These are phyloP conservation scores for Mycena latifolia DNA, from an alignment of 768 basidiomycete genomes.

Conservation along the genomic window DNA sequence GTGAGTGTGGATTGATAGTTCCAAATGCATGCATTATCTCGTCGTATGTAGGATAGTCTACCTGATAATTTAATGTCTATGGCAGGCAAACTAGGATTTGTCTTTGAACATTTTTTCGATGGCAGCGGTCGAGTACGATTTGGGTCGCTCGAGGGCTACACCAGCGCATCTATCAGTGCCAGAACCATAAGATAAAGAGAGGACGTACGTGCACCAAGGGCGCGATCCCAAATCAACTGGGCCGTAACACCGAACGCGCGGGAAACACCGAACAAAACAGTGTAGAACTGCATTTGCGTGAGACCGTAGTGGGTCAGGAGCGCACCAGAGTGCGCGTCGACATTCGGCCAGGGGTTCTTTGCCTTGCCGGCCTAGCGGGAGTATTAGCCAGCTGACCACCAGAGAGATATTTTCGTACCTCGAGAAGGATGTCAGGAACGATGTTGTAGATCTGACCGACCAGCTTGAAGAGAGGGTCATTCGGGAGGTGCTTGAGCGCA, in stretches of 20 bases:
- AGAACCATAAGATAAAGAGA: neutral
- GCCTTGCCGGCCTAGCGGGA: constrained; percentile 82
- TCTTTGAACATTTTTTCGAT: constrained; percentile 84
- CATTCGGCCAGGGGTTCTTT: constrained; percentile 97
- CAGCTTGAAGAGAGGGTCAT: constrained; percentile 94
- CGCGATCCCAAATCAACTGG: constrained; percentile 94
- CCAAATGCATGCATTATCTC: constrained; percentile 26
- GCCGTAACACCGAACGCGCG: constrained; percentile 92
- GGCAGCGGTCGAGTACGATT: constrained; percentile 87
- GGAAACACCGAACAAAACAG: constrained; percentile 97
- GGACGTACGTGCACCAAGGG: constrained; percentile 87
- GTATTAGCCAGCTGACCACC: neutral
- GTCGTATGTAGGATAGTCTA: constrained; percentile 26
- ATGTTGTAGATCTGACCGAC: constrained; percentile 91
- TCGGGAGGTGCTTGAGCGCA: constrained; percentile 84
- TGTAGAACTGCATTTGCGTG: constrained; percentile 95
- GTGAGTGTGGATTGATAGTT: constrained; percentile 3
- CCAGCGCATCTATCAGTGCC: neutral
- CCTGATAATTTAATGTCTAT: constrained; percentile 36
- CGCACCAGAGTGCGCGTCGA: constrained; percentile 96
- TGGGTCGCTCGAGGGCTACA: constrained; percentile 88
- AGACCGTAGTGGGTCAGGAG: constrained; percentile 90
- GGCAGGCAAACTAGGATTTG: constrained; percentile 48
- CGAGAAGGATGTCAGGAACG: constrained; percentile 91
- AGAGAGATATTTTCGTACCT: constrained; percentile 59